phyloP scores from a whole-genome alignment of 306 rosid genomes.

The Adenanthera pavonina region DNA sequence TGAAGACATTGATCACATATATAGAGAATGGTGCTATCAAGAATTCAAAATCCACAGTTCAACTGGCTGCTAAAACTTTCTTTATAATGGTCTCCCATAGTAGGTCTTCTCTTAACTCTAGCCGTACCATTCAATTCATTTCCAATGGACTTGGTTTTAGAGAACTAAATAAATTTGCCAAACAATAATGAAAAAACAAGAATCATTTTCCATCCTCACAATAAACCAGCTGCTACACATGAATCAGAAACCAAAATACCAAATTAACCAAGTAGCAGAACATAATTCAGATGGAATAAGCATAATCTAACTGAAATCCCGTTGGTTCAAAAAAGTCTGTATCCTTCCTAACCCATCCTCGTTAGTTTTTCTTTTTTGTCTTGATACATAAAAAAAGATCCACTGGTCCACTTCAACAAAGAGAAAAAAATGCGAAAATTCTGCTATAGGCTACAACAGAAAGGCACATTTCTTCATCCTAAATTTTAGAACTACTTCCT shows the following conservation, averaged over 20 bases:
- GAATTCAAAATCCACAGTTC: not conserved
- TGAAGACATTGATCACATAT: not conserved
- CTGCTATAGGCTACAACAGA: slow-evolving; percentile 64
- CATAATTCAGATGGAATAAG: slow-evolving; percentile 22
- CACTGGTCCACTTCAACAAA: slow-evolving; percentile 43
- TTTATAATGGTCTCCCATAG: not conserved
- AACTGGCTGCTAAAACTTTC: not conserved
- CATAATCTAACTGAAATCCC: slow-evolving; percentile 23
- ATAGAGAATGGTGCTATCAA: not conserved
- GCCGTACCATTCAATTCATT: not conserved
- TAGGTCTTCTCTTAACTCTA: not conserved
- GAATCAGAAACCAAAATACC: not conserved
- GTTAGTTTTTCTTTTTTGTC: slow-evolving; percentile 3
- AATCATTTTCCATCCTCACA: not conserved
- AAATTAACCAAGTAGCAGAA: slow-evolving; percentile 10
- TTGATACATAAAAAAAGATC: slow-evolving; percentile 23
- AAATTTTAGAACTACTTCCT: slow-evolving; percentile 52
- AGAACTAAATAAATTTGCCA: not conserved
- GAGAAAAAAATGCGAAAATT: slow-evolving; percentile 29
- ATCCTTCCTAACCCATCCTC: slow-evolving; percentile 28
- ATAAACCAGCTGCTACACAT: not conserved
- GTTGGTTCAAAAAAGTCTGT: slow-evolving; percentile 16
- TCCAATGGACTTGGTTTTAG: not conserved
- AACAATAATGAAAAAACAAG: not conserved
- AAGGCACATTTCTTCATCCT: slow-evolving; percentile 53